Base-by-base conservation (phyloP, 2,329 filamentous ascomycete species). In the Domatiomyces globalis region DNA sequence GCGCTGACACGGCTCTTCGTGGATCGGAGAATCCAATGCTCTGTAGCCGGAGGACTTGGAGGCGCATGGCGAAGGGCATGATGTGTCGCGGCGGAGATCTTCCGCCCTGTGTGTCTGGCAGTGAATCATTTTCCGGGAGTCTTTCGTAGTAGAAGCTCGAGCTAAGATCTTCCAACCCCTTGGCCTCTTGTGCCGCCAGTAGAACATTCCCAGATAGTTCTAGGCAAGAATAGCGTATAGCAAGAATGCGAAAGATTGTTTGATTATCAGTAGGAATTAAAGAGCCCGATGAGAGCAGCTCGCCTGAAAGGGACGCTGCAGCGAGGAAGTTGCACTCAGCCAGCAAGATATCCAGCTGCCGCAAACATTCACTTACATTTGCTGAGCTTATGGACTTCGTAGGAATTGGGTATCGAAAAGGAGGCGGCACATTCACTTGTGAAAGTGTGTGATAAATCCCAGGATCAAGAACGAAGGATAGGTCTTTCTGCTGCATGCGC, bases 1-100 rank as follows among this genome's bases (percentile, higher is more conserved):
- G 87, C 45, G 85, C 85, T 75, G 92, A 90, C 52, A 98, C 83
- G 2, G 86, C 85, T 55, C 89, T 77, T 4, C 90, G 77, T 48
- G 83, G 79, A 67, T 98, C 92, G 3, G 83, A 83, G 57, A 92
- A 94, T 1, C 87, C 87, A 45, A 95, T 77, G 0, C 86, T 87
- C 59, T 94, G 87, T 18, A 96, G 74, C 1, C 89, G 78, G 7
- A 95, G 84, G 5, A 84, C 82, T 15, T 96, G 74, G 2, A 95
- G 77, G 5, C 92, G 80, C 49, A 98, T 74, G 43, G 84, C 78
- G 89, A 92, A 98, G 0, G 90, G 90, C 0, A 90, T 84, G 0
- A 94, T 74, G 63, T 84, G 83, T 50, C 69, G 68, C 78, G 80
- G 76, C 75, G 85, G 72, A 75, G 64, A 63, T 82, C 63, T 73